Base-by-base conservation (phyloP, 352 stramenopile species). In the Nothophytophthora sp. region DNA sequence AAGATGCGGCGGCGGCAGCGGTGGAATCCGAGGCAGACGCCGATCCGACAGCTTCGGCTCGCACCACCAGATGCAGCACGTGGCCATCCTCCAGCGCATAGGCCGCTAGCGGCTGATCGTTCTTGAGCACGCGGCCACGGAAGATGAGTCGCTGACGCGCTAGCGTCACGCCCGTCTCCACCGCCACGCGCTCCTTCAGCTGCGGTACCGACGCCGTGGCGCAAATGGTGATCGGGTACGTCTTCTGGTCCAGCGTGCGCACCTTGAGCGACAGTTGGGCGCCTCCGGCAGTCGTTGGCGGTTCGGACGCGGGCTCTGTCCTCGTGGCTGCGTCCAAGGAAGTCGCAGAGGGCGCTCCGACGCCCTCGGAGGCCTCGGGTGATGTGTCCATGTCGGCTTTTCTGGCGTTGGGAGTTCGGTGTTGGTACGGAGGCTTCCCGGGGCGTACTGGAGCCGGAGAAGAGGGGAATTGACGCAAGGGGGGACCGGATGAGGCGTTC, bases 91-190 rank as follows among this genome's bases (percentile, higher is more conserved):
- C 82, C 11, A 95, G 45, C 12, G 85, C 55, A 46, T 95, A 95
- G 6, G 77, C 60, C 18, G 77, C 59, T 45, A 95, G 71, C 37
- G 53, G 62, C 61, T 92, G 74, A 55, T 93, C 81, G 42, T 95
- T 92, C 64, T 95, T 95, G 41, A 95, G 79, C 45, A 95, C 85
- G 52, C 87, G 83, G 23, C 85, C 85, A 20, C 83, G 79, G 44
- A 92, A 95, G 52, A 95, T 95, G 38, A 95, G 78, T 32, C 85
- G 60, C 64, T 95, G 85, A 3, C 85, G 81, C 23, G 78, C 70
- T 30, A 87, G 51, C 20, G 77, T 80, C 24, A 95, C 68, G 41
- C 85, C 85, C 5, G 85, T 95, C 42, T 88, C 72, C 28, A 54
- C 54, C 15, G 72, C 81, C 6, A 95, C 73, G 24, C 70, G 51